phyloP scores from a whole-genome alignment of 2,329 filamentous ascomycete species.

The Xylariaceae sp. region DNA sequence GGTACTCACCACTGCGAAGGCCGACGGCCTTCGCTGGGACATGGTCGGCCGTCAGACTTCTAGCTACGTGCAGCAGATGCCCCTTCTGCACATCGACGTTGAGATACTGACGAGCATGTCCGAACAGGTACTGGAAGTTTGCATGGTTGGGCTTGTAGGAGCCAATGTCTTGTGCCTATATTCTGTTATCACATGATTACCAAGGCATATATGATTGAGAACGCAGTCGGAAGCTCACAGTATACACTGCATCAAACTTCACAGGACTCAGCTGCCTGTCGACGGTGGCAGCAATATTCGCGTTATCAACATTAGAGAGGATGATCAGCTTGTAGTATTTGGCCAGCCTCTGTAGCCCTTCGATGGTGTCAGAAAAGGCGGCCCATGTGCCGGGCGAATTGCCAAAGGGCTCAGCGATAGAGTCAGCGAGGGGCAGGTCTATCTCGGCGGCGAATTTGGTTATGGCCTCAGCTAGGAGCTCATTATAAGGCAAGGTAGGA shows the following conservation, averaged over 20 bases:
- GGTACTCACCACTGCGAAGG: constrained; percentile 52
- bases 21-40: constrained; percentile 58
- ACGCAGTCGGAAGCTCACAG: too few species aligned
- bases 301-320: constrained; percentile 45
- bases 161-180: constrained; percentile 66
- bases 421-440: constrained; percentile 30
- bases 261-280: constrained; percentile 41
- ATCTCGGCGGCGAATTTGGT: constrained; percentile 42
- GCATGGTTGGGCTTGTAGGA: constrained; percentile 62
- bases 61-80: constrained; percentile 63
- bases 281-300: constrained; percentile 25
- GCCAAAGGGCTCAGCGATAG: constrained; percentile 46
- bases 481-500: constrained; percentile 55
- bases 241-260: constrained; percentile 59
- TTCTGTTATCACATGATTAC: too few species aligned
- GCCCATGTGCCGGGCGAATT: constrained; percentile 48
- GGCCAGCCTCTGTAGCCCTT: constrained; percentile 44
- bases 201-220: too few species aligned
- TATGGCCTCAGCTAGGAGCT: constrained; percentile 50
- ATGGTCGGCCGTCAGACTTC: constrained; percentile 65
- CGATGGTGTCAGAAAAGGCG: constrained; percentile 54
- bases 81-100: constrained; percentile 44
- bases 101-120: constrained; percentile 46
- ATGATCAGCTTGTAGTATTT: constrained; percentile 55
- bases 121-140: constrained; percentile 65